These are phyloP conservation scores for Microsporum canis DNA, from an alignment of 2,329 filamentous ascomycete genomes.

Conservation along the genomic window DNA sequence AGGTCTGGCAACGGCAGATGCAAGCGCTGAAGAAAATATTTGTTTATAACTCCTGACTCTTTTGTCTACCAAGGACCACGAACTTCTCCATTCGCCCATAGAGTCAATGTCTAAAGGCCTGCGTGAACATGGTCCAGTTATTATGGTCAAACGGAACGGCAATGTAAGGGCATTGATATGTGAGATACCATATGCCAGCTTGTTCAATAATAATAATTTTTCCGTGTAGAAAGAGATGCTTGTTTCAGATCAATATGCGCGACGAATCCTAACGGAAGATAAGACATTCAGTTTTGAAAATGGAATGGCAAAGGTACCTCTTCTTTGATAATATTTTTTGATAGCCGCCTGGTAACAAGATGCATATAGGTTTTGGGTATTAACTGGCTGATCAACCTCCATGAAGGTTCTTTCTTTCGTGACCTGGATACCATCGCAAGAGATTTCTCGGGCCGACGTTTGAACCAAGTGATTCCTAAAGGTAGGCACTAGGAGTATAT, in stretches of 20 bases:
- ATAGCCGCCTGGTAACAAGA: not conserved
- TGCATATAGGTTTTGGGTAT: not conserved
- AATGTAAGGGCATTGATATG: not conserved
- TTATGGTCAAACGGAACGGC: not conserved
- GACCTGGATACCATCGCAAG: not conserved
- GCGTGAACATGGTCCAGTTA: not conserved
- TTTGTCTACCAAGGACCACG: not conserved
- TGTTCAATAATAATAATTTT: not conserved
- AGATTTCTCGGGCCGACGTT: not conserved
- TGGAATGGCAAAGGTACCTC: not conserved
- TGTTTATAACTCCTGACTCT: not conserved
- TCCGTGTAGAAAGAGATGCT: not conserved
- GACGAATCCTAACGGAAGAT: not conserved
- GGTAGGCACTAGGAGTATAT: not conserved
- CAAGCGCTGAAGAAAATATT: not conserved
- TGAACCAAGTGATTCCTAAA: not conserved
- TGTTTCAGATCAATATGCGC: not conserved
- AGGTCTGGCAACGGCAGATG: not conserved
- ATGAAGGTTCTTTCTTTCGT: not conserved
- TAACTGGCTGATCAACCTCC: not conserved
- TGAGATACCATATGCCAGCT: not conserved
- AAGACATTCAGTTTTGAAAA: not conserved
- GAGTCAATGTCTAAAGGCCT: not conserved
- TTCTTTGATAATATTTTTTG: not conserved
- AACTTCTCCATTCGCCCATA: not conserved